Evolutionary conservation across 1,284 basidiomycete species (phyloP).

Genomic region (Leccinum pachyderme): DNA sequence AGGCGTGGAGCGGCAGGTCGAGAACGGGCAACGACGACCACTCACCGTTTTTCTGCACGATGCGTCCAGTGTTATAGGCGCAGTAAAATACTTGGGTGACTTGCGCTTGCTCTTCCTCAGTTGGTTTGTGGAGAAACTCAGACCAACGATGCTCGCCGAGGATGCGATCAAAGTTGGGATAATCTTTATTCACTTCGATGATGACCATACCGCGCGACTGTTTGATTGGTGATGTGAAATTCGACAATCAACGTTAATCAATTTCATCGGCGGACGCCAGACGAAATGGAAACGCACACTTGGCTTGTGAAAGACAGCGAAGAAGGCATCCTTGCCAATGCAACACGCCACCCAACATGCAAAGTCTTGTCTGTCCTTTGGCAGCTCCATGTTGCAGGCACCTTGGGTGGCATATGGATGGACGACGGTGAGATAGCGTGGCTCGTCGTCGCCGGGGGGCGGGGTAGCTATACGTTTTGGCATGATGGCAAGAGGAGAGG

Average conservation of each 20-base stretch:
- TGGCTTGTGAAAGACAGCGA: conserved; percentile 62
- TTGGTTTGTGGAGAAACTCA: conserved; percentile 48
- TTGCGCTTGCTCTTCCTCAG: conserved; percentile 40
- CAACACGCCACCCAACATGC: conserved; percentile 64
- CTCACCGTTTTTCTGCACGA: conserved; percentile 46
- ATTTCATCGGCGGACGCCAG: not conserved
- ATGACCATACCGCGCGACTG: conserved; percentile 67
- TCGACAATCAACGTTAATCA: not conserved
- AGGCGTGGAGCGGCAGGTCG: not conserved
- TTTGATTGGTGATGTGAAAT: conserved; percentile 1
- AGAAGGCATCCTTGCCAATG: conserved; percentile 46
- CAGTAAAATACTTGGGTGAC: conserved; percentile 55
- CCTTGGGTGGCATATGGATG: conserved; percentile 55
- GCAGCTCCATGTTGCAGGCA: conserved; percentile 49
- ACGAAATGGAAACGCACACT: conserved; percentile 41
- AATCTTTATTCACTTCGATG: conserved; percentile 51
- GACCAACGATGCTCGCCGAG: conserved; percentile 67
- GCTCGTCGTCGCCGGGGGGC: conserved; percentile 55
- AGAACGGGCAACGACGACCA: not conserved
- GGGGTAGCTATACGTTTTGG: conserved; percentile 57
- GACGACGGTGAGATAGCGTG: conserved; percentile 56
- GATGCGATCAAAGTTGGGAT: conserved; percentile 40
- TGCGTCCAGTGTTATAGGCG: conserved; percentile 41
- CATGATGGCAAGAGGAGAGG: conserved; percentile 38
- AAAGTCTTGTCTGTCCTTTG: conserved; percentile 48